These are phyloP conservation scores for Neurospora sp. DNA, from an alignment of 2,329 filamentous ascomycete genomes.

Conservation along the genomic window DNA sequence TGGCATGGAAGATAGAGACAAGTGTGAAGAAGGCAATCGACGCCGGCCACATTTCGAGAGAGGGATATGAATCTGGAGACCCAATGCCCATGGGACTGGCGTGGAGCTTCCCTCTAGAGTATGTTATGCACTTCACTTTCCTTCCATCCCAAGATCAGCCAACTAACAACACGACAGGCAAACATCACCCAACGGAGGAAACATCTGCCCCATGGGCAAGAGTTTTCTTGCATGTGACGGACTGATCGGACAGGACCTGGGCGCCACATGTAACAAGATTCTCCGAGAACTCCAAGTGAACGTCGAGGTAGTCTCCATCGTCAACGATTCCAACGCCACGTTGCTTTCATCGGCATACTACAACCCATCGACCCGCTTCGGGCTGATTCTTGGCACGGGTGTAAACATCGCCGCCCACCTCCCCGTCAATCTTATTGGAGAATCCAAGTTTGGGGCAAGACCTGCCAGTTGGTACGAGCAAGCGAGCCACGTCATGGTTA, in stretches of 20 bases:
- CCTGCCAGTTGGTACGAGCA: constrained; percentile 46
- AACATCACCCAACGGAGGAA: constrained; percentile 51
- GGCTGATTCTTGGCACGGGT: constrained; percentile 58
- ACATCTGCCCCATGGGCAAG: constrained; percentile 55
- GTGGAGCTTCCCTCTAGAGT: constrained; percentile 65
- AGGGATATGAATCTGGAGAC: constrained; percentile 26
- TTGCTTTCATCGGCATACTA: constrained; percentile 55
- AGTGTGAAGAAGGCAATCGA: constrained; percentile 39
- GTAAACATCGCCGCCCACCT: constrained; percentile 57
- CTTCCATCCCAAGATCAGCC: background rate
- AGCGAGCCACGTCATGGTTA: constrained; percentile 55
- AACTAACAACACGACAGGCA: constrained; percentile 35
- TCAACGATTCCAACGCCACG: constrained; percentile 60
- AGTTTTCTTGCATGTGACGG: constrained; percentile 51
- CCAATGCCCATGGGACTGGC: constrained; percentile 51
- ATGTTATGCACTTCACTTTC: constrained; percentile 22
- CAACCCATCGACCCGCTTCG: constrained; percentile 49
- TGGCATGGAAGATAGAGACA: constrained; percentile 50
- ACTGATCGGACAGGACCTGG: constrained; percentile 49
- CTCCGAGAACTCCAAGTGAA: constrained; percentile 27
- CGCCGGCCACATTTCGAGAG: constrained; percentile 1
- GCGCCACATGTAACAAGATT: constrained; percentile 24
- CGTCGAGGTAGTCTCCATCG: constrained; percentile 49
- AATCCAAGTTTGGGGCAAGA: constrained; percentile 46
- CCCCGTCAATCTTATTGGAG: constrained; percentile 45